Conservation (phyloP, 768 basidiomycete species). For the Phylloporus sp. region DNA sequence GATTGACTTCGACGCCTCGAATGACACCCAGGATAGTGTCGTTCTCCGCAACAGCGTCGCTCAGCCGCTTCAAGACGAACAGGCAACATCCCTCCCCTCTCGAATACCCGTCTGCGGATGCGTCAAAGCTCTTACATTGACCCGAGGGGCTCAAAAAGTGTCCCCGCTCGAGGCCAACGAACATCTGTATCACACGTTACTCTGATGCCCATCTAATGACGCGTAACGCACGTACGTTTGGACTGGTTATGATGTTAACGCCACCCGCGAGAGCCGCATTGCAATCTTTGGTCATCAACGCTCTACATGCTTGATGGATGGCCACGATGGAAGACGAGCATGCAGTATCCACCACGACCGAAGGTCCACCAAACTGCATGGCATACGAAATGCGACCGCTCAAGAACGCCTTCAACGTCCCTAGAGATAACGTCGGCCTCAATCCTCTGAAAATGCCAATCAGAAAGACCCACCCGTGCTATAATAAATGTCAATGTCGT, state of each 20-base stretch:
- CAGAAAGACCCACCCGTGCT: conserved; percentile 47
- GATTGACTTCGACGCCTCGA: conserved; percentile 65
- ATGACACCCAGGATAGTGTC: conserved; percentile 68
- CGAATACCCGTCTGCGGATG: conserved; percentile 67
- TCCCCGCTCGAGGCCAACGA: conserved; percentile 59
- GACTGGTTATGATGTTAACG: conserved; percentile 66
- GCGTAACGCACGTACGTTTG: conserved; percentile 47
- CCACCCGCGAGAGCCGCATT: conserved; percentile 66
- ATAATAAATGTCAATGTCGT: conserved; percentile 66
- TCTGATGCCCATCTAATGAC: not conserved
- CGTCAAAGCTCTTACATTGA: conserved; percentile 67
- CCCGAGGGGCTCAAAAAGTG: conserved; percentile 66
- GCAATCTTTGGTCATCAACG: conserved; percentile 60
- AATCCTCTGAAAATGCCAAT: not conserved
- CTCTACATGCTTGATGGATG: conserved; percentile 64
- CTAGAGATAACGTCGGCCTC: conserved; percentile 22
- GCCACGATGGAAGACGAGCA: conserved; percentile 70
- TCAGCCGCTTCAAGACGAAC: conserved; percentile 66
- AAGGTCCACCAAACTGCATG: conserved; percentile 64
- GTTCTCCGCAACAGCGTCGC: conserved; percentile 60
- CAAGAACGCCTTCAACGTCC: conserved; percentile 63
- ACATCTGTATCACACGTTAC: conserved; percentile 44
- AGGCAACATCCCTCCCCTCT: conserved; percentile 67
- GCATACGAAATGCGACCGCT: conserved; percentile 69
- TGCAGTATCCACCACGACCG: conserved; percentile 67